phyloP scores from a whole-genome alignment of 2,329 filamentous ascomycete genomes.

The Aureobasidium sp. region DNA sequence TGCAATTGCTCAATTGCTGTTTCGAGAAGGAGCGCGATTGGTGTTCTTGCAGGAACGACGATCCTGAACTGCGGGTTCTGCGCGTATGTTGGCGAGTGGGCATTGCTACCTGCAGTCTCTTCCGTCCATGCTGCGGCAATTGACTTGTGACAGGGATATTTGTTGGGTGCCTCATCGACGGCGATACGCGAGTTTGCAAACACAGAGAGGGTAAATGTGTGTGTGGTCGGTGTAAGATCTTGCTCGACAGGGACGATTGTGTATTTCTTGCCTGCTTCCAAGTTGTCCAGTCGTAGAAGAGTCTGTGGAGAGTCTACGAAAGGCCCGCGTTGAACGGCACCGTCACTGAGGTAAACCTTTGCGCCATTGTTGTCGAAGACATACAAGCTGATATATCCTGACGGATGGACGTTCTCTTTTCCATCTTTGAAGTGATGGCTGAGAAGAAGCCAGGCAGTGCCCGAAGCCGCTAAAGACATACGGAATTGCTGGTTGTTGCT shows the following conservation, averaged over 20 bases:
- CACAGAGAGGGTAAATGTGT: conserved; percentile 80
- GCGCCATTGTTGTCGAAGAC: conserved; percentile 65
- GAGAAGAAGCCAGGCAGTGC: conserved; percentile 72
- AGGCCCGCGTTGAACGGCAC: conserved; percentile 63
- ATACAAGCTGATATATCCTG: conserved; percentile 82
- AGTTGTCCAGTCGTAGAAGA: conserved; percentile 65
- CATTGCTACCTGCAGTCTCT: conserved; percentile 76
- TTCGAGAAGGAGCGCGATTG: conserved; percentile 66
- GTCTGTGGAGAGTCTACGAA: conserved; percentile 93
- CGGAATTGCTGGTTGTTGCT: conserved; percentile 55
- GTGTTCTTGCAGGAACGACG: conserved; percentile 45
- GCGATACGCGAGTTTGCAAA: conserved; percentile 59
- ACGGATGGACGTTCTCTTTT: conserved; percentile 31
- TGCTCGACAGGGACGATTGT: conserved; percentile 70
- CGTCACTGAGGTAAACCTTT: conserved; percentile 65
- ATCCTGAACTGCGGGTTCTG: conserved; percentile 81
- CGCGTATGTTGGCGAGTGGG: conserved; percentile 66
- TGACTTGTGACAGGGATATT: conserved; percentile 51
- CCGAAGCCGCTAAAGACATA: conserved; percentile 44
- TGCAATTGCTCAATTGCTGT: conserved; percentile 58
- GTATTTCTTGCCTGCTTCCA: conserved; percentile 41
- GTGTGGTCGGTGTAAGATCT: conserved; percentile 60
- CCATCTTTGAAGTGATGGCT: conserved; percentile 64
- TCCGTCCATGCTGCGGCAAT: conserved; percentile 63
- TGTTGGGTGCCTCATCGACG: conserved; percentile 53